Base-by-base conservation (phyloP, 2,329 filamentous ascomycete species). In the Penicillium sclerotigenum region DNA sequence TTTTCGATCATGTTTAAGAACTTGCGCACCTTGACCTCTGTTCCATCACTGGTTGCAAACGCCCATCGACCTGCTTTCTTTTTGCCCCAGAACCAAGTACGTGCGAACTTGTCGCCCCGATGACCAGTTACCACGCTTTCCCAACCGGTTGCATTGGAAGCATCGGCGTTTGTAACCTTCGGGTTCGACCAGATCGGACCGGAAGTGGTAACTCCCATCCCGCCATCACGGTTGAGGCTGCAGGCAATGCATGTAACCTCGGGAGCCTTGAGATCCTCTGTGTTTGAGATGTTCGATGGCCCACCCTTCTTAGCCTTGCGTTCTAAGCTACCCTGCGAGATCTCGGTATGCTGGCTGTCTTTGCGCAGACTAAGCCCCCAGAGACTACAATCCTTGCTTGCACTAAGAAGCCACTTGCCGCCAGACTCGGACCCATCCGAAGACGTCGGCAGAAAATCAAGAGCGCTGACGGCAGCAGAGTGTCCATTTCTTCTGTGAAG, bases 81-180 rank as follows among this genome's bases (percentile, higher is more conserved):
- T 54, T 91, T 87, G 6, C 93, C 94, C 92, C 94, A 97, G 75
- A 97, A 97, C 94, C 94, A 99, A 1, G 94, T 97, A 51, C 94
- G 85, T 18, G 91, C 94, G 69, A 84, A 89, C 42, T 86, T 83
- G 68, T 97, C 93, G 49, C 88, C 85, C 68, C 87, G 87, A 71
- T 99, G 95, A 10, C 91, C 93, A 4, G 94, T 99, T 2, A 99
- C 85, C 7, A 99, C 87, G 69, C 93, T 97, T 73, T 99, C 95
- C 94, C 94, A 99, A 1, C 94, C 94, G 3, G 92, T 96, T 78
- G 86, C 86, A 46, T 86, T 80, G 63, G 91, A 87, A 3, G 88
- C 86, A 72, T 91, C 87, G 10, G 81, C 77, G n/a, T 82, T 85
- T 54, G 86, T 84, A 26, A 80, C 79, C 65, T 85, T 84, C 1